These are phyloP conservation scores for Apocynum venetum DNA, from an alignment of 257 asterid genomes.

Conservation along the genomic window DNA sequence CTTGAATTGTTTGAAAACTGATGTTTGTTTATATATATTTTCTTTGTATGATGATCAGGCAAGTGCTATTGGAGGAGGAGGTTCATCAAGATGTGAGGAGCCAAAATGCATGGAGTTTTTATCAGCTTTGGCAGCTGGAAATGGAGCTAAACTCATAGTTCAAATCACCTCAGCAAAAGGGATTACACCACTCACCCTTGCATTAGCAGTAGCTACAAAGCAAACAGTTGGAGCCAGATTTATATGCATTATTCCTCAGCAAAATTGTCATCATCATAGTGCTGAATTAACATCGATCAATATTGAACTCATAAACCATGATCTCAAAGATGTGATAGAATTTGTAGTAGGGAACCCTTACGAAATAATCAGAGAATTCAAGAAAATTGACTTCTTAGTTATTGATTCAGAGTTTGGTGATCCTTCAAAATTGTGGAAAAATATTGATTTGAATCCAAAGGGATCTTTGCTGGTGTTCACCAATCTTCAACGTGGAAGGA, in stretches of 20 bases:
- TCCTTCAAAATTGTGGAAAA: slow-evolving; percentile 12
- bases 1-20: too few relatives aligned
- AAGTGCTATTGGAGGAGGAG: neutral
- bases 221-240: slow-evolving; percentile 16
- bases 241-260: slow-evolving; percentile 14
- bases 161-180: slow-evolving; percentile 19
- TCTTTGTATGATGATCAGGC: neutral
- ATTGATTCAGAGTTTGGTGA: slow-evolving; percentile 13
- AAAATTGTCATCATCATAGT: neutral
- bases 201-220: slow-evolving; percentile 25
- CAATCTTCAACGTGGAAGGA: neutral
- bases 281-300: neutral
- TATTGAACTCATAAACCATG: neutral
- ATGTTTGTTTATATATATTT: neutral
- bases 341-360: slow-evolving; percentile 9
- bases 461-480: slow-evolving; percentile 18
- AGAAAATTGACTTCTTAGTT: slow-evolving; percentile 17
- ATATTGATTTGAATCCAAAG: slow-evolving; percentile 17
- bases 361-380: slow-evolving; percentile 12
- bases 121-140: slow-evolving; percentile 31
- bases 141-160: slow-evolving; percentile 16
- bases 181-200: slow-evolving; percentile 17
- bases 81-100: slow-evolving; percentile 8
- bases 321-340: slow-evolving; percentile 10
- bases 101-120: slow-evolving; percentile 27